Base-by-base conservation (phyloP, 805 yeast species). In the Ogataea naganishii region DNA sequence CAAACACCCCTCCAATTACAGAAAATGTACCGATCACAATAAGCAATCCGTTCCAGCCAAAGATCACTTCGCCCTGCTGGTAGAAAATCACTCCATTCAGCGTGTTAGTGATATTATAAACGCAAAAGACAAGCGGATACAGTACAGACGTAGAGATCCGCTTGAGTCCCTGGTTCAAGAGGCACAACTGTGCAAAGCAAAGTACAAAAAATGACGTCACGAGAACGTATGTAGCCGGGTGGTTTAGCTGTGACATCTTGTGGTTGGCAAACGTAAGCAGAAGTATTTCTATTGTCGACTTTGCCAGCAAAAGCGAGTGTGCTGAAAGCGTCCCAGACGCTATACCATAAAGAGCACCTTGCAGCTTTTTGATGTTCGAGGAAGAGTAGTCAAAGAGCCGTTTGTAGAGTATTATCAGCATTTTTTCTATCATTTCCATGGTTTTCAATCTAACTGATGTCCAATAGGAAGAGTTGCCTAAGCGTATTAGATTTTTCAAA, bases 121-220 rank as follows among this genome's bases (percentile, higher is more conserved):
- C 72, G 53, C 92, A 79, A 51, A 86, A 86, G 20, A 86, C 81
- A 38, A 86, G 58, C 1, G 96, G 96, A 47, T 85, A 86, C 19
- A 86, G 61, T 12, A 84, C 67, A 2, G 89, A 74, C 0, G 95
- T 82, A 30, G 85, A 75, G 24, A 78, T 67, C 34, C 66, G 66
- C 28, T 74, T 66, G 32, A 85, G 62, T 0, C 94, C 95, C 43
- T 70, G 63, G 55, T 85, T 85, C 35, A 86, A 65, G 23, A 82
- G 72, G 34, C 69, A 75, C 31, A 85, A 64, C 49, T 85, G 95
- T 10, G 73, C 60, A 3, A 80, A 66, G 7, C 92, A 84, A 20
- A 84, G 65, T 4, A 63, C 49, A 12, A 80, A 57, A 56, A 83
- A 79, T 2, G 66, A 44, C 1, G 58, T 26, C 12, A 80, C 61